Conservation (phyloP, 768 basidiomycete species). For the Botryobasidium botryosum region DNA sequence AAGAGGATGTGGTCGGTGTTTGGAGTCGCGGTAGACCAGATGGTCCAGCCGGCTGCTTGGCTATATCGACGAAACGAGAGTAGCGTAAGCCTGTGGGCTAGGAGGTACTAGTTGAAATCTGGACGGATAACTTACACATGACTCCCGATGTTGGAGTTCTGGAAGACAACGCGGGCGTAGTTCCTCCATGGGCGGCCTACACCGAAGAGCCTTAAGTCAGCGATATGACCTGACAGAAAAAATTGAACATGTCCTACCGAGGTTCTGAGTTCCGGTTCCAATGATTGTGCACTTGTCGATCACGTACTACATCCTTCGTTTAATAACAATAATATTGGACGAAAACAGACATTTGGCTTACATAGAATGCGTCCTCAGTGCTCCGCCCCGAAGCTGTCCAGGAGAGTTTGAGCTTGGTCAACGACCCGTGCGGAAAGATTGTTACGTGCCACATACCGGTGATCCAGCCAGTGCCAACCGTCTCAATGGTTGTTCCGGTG, state of each 20-base stretch:
- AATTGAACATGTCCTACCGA: background rate
- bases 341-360: too few relatives aligned
- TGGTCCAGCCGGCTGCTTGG: conserved; percentile 10
- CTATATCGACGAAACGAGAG: background rate
- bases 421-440: background rate
- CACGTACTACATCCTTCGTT: conserved; percentile 1
- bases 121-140: background rate
- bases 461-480: background rate
- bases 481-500: background rate
- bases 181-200: background rate
- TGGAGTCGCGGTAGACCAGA: conserved; percentile 7
- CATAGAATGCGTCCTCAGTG: conserved; percentile 2
- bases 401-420: too few relatives aligned
- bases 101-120: too few relatives aligned
- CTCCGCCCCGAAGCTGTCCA: conserved; percentile 2
- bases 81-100: too few relatives aligned
- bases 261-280: background rate
- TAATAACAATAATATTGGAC: background rate
- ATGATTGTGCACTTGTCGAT: background rate
- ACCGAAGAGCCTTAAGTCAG: background rate
- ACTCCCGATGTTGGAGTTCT: conserved; percentile 10
- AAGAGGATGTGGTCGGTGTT: conserved; percentile 9
- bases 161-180: conserved; percentile 18
- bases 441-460: background rate
- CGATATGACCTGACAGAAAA: background rate